Evolutionary conservation across 1,284 basidiomycete species (phyloP), one percentile per base, ranked within the genome.

Genomic region (Flammula alnicola): DNA sequence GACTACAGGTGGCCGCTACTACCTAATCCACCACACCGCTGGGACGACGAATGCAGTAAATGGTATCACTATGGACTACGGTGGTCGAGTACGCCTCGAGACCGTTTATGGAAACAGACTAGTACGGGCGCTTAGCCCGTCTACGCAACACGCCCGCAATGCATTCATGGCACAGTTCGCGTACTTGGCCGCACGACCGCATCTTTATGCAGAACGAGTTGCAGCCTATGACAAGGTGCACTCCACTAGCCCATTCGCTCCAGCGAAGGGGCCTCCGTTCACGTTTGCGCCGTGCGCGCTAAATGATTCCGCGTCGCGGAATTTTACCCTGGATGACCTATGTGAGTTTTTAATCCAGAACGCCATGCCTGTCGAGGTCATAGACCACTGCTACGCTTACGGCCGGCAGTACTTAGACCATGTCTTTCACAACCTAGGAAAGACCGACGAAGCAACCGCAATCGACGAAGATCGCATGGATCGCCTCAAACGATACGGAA

Each of bases 31-130:
- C 19, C 23, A 42, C 30, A 32, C 29, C 10, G 11, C 11, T 3
- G 42, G 42, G n/a, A 16, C 5, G 5, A 9, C 29, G 42, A 35
- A 32, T n/a, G 30, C 30, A 6, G 10, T 33, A 2, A 44, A 44
- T 14, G 42, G 29, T 3, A 32, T 33, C 16, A 44, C n/a, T 14
- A 35, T 32, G 42, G 42, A 44, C 19, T 22, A n/a, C 11, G 42
- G 30, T 3, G 40, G 40, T 9, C 25, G 40, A 16, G 27, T 42
- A 12, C 40, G 25, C 4, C 3, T 42, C 5, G 40, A 42, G 25
- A 42, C 23, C n/a, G 25, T 42, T 3, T 27, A n/a, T 1, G 40
- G 19, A 3, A 8, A 27, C 16, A 3, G 23, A 4, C 27, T 42
- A 14, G 27, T 29, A 6, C 27, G 25, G 3, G 29, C 40, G n/a